phyloP scores from a whole-genome alignment of 2,329 filamentous ascomycete genomes.

The Ramularia endophylla region DNA sequence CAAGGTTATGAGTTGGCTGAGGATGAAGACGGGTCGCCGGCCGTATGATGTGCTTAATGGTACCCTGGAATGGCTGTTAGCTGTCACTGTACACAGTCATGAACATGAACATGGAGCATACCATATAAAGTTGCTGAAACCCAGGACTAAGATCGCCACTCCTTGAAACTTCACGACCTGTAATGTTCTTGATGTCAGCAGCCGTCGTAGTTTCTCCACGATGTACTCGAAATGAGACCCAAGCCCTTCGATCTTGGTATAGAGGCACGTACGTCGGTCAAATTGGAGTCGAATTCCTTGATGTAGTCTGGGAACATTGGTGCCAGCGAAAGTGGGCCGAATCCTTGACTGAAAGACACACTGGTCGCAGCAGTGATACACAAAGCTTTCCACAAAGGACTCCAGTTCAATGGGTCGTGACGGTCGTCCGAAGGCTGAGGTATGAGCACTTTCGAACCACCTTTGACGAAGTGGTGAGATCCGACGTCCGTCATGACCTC shows the following conservation, averaged over 20 bases:
- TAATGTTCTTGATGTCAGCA: constrained; percentile 3
- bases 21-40: constrained; percentile 48
- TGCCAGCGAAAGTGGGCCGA: constrained; percentile 50
- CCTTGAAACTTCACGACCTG: constrained; percentile 52
- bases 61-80: constrained; percentile 38
- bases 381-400: constrained; percentile 42
- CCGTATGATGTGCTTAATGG: constrained; percentile 52
- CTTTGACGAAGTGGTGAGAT: constrained; percentile 59
- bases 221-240: background rate
- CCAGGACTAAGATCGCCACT: constrained; percentile 51
- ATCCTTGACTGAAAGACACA: constrained; percentile 49
- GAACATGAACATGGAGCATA: constrained; percentile 23
- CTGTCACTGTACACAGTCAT: background rate
- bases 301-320: constrained; percentile 57
- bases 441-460: constrained; percentile 42
- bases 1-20: constrained; percentile 27
- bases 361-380: constrained; percentile 43
- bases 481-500: constrained; percentile 58
- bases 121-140: constrained; percentile 58
- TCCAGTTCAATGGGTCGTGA: constrained; percentile 41
- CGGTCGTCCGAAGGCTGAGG: constrained; percentile 46
- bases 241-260: too few relatives aligned
- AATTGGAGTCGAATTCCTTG: constrained; percentile 44
- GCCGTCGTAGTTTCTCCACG: background rate
- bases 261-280: constrained; percentile 7